Percentiles rank a stretch among this genome's conserved stretches.
Evolutionary conservation across 352 stramenopile genomes (phyloP).

Genomic region (Phytophthora vignae): DNA sequence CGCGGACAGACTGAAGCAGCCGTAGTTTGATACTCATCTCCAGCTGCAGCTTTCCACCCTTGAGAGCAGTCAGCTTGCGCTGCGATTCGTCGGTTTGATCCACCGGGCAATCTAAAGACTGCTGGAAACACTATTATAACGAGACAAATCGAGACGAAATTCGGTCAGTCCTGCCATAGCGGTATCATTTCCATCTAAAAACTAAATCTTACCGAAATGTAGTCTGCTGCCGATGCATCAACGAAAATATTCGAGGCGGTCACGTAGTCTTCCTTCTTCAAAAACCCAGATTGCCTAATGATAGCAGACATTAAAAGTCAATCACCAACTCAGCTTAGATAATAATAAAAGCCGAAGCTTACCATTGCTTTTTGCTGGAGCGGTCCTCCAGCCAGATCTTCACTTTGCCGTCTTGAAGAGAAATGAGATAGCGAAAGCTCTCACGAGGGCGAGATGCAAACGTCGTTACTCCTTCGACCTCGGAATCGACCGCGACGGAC

Average conservation of each 20-base stretch:
- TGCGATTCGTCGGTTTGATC: constrained; percentile 12
- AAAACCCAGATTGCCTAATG: constrained; percentile 26
- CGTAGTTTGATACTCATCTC: constrained; percentile 24
- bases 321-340: no score
- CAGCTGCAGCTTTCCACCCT: constrained; percentile 3
- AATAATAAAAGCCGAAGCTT: no score
- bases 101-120: constrained; percentile 12
- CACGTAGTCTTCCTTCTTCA: constrained; percentile 30
- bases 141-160: neutral
- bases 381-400: constrained; percentile 22
- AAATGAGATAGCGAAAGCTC: constrained; percentile 16
- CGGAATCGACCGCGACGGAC: neutral
- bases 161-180: neutral
- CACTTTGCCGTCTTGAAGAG: constrained; percentile 3
- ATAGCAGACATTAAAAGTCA: neutral
- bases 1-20: constrained; percentile 16
- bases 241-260: constrained; percentile 24
- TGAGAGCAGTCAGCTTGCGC: constrained; percentile 1
- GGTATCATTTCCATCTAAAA: no score
- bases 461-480: constrained; percentile 14
- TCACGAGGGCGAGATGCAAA: constrained; percentile 2
- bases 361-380: constrained; percentile 26
- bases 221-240: constrained; percentile 22
- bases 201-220: constrained; percentile 21
- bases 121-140: constrained; percentile 16